Conservation (phyloP, 768 basidiomycete genomes). For the Phlebiopsis gigantea region DNA sequence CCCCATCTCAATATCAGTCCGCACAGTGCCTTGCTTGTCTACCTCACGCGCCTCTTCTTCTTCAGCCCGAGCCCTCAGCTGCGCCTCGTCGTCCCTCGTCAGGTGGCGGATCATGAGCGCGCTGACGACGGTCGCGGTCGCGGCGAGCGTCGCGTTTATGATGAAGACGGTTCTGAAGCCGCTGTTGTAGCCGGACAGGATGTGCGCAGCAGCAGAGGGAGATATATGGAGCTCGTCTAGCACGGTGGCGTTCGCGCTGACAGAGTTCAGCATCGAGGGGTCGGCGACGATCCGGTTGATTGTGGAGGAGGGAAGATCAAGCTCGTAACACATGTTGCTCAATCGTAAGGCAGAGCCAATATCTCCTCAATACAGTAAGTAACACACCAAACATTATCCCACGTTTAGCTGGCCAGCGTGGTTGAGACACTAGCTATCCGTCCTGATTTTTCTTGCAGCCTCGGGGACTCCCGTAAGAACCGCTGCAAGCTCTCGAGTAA, state of each 20-base stretch:
- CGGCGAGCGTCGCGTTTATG: constrained; percentile 51
- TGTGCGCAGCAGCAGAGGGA: constrained; percentile 29
- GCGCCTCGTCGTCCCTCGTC: constrained; percentile 49
- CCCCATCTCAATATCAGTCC: constrained; percentile 3
- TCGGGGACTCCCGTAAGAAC: too few relatives aligned
- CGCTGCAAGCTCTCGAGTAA: too few relatives aligned
- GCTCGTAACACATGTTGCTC: too few relatives aligned
- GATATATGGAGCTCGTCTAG: constrained; percentile 30
- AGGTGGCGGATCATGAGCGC: constrained; percentile 59
- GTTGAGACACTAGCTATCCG: too few relatives aligned
- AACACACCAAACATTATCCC: too few relatives aligned
- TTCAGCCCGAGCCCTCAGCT: constrained; percentile 37
- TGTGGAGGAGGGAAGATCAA: constrained; percentile 32
- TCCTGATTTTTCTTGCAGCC: too few relatives aligned
- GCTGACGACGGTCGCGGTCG: constrained; percentile 48
- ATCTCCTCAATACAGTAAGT: too few relatives aligned
- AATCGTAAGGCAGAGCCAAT: too few relatives aligned
- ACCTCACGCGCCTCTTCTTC: constrained; percentile 9
- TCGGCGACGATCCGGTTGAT: constrained; percentile 46
- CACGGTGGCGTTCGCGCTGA: constrained; percentile 16
- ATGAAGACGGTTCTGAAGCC: constrained; percentile 61
- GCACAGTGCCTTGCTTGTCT: constrained; percentile 5
- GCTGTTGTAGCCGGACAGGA: constrained; percentile 47
- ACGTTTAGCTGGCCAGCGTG: too few relatives aligned
- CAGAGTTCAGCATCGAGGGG: constrained; percentile 33